Base-by-base conservation (phyloP, 2,329 filamentous ascomycete species). In the Penicillium sp. region DNA sequence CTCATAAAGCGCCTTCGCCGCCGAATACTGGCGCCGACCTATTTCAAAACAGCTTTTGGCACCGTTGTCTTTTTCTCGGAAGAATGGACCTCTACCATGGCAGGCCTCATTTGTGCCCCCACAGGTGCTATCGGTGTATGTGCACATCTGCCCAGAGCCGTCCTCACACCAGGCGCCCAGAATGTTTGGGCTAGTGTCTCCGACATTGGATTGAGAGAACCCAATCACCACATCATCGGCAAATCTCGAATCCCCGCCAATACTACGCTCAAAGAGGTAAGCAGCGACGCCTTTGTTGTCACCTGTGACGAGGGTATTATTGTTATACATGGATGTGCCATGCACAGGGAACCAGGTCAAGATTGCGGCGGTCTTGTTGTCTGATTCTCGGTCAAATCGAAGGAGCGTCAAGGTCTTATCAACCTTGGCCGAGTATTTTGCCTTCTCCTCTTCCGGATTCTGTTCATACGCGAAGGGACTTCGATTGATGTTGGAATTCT, bases 231-330 rank as follows among this genome's bases (percentile, higher is more conserved):
- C 95, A 7, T 76, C 78, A 2, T 80, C 71, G 0, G 78, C 76
- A 21, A 81, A 80, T 13, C 70, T 73, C 2, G 71, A 58, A 13
- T 79, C 73, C n/a, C 64, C 66, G 2, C 69, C 62, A 33, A 84
- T 74, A 36, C 78, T 81, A 50, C 84, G 78, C 62, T 97, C 91
- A 37, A 96, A 83, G 9, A 95, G 71, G 59, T 84, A 85, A 0
- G 90, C 86, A 2, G 91, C 90, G 5, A 95, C 87, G 9, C 91
- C 91, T 69, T 97, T 97, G 71, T 97, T 97, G 64, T 97, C 91
- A n/a, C 87, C 91, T 2, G 89, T 83, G 35, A 93, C 80, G 10
- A 95, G 75, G 0, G 89, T 96, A 67, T 95, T 95, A 68, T 96
- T 96, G 39, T 86, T 85, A 16, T 90, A 80, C 65, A 96, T 79